Evolutionary conservation across 495 filamentous ascomycete species (phyloP).

Genomic region (Pyrenopolyporus hunteri): DNA sequence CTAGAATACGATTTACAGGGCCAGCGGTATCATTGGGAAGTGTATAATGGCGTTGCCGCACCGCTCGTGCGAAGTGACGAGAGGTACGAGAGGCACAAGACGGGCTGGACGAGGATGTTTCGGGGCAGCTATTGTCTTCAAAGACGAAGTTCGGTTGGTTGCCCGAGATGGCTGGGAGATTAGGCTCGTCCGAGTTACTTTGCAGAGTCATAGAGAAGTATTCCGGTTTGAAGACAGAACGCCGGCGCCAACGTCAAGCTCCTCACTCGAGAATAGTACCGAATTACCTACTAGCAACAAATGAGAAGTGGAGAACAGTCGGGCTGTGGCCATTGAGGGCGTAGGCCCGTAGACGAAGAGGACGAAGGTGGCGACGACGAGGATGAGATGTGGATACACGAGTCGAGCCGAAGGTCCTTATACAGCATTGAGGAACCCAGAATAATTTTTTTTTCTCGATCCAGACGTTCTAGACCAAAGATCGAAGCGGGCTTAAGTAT

Average conservation of each 20-base stretch:
- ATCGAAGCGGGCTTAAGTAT: conserved; percentile 13
- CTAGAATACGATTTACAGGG: conserved; percentile 29
- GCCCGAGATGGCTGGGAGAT: conserved; percentile 30
- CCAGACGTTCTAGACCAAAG: conserved; percentile 10
- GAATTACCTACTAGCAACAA: conserved; percentile 37
- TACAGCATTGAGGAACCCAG: conserved; percentile 23
- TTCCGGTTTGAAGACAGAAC: conserved; percentile 15
- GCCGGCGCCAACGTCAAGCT: conserved; percentile 33
- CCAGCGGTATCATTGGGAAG: conserved; percentile 30
- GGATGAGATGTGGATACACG: conserved; percentile 25
- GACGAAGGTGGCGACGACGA: conserved; percentile 23
- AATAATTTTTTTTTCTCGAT: background rate
- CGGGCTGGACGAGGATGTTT: conserved; percentile 22
- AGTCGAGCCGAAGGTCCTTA: conserved; percentile 19
- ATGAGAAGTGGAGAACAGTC: conserved; percentile 28
- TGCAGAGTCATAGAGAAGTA: conserved; percentile 42
- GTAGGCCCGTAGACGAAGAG: conserved; percentile 22
- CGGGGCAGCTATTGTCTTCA: conserved; percentile 32
- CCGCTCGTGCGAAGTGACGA: conserved; percentile 20
- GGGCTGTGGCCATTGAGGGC: conserved; percentile 37
- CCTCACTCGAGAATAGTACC: conserved; percentile 30
- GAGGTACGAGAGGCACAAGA: conserved; percentile 18
- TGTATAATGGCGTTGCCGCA: conserved; percentile 23
- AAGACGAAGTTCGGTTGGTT: conserved; percentile 31
- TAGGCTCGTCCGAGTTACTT: conserved; percentile 35